Conservation (phyloP, 257 asterid species). For the Parsonsia alboflavescens region DNA sequence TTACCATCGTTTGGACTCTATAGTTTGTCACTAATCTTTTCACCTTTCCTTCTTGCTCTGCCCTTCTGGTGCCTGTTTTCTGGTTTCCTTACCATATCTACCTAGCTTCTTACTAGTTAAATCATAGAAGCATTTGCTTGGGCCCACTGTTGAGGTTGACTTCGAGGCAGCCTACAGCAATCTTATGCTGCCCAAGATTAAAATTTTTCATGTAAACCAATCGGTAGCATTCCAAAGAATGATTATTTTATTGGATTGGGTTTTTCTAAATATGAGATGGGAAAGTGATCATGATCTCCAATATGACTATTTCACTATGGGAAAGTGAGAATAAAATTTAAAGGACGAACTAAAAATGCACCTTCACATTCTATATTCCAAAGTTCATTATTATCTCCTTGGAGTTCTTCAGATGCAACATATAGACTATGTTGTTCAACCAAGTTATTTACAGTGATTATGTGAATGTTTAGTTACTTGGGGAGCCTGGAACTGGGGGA, state of each 20-base stretch:
- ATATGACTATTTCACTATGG: background rate
- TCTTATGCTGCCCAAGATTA: background rate
- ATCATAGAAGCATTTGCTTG: background rate
- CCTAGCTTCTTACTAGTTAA: background rate
- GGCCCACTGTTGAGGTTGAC: background rate
- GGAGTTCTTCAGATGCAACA: background rate
- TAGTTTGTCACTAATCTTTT: background rate
- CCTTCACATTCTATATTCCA: background rate
- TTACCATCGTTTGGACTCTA: background rate
- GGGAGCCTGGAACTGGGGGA: conserved; percentile 99
- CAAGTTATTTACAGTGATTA: conserved; percentile 18
- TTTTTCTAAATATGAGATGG: background rate
- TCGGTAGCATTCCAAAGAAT: background rate
- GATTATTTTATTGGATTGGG: background rate
- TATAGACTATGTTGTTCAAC: conserved; percentile 16
- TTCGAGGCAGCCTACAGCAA: background rate
- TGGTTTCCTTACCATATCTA: background rate
- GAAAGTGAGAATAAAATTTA: background rate
- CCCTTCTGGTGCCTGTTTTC: background rate
- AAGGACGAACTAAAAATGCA: background rate
- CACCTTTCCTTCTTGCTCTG: background rate
- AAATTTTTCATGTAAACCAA: too few species aligned
- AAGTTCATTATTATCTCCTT: conserved; percentile 3
- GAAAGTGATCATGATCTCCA: background rate
- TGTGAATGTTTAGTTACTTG: conserved; percentile 63